Evolutionary conservation across 106 monocot species (phyloP), one percentile per base, ranked within the genome.

Genomic region (Vanilla planifolia): DNA sequence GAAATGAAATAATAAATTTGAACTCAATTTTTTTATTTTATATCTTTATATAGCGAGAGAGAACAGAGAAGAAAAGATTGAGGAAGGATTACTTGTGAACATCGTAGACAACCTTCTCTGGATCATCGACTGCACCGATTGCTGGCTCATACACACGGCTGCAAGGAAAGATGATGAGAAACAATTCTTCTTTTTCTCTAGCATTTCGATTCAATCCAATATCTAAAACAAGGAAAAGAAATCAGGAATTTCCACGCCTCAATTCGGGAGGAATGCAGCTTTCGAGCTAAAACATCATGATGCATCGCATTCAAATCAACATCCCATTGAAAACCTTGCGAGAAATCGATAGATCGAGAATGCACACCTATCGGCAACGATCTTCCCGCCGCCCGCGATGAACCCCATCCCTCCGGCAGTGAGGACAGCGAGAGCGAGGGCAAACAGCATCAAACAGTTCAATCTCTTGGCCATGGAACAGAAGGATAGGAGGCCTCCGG

Each of bases 41-140:
- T n/a, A n/a, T n/a, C n/a, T n/a, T n/a, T n/a, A n/a, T n/a, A n/a
- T n/a, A n/a, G n/a, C n/a, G n/a, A n/a, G n/a, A n/a, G n/a, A n/a
- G n/a, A n/a, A 2, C 0, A 2, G 46, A 20, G 19, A 17, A 20
- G 20, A 3, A 10, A 27, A 51, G 51, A 51, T 23, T 11, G 8
- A 26, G 51, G 13, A 11, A 11, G 9, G 10, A 55, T 69, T 51
- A 69, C 69, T 13, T 40, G 29, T 69, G 69, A 50, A 69, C 69
- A 25, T 61, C 60, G 16, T 48, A 25, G 2, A 61, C 69, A 6
- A 69, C 60, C 8, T 28, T 23, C 24, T 69, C 69, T 9, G 69
- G 69, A 69, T 69, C 69, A 24, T 61, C 39, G 30, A 69, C 61
- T 1, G 69, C 59, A 26, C 61, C 68, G 25, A 35, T 57, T 16